Conservation (phyloP, 2,329 filamentous ascomycete genomes). For the Diplocarpon rosae region DNA sequence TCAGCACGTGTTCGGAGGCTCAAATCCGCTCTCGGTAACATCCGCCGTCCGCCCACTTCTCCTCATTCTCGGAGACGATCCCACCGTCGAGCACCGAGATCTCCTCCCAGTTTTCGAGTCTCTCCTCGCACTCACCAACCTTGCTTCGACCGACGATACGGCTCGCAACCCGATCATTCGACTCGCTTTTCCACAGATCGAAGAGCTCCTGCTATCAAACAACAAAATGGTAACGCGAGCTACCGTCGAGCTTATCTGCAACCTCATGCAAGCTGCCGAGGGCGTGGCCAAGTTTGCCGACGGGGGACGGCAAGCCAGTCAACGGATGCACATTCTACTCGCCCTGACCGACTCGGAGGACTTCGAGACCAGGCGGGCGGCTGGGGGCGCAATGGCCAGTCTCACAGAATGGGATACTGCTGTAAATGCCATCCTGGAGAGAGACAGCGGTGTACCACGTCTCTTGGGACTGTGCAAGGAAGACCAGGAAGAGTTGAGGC, state of each 20-base stretch:
- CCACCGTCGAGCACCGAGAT: slow-evolving; percentile 54
- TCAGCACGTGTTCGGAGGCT: slow-evolving; percentile 68
- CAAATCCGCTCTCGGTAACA: slow-evolving; percentile 59
- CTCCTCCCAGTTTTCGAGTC: slow-evolving; percentile 84
- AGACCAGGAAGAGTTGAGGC: slow-evolving; percentile 54
- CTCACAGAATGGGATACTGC: slow-evolving; percentile 69
- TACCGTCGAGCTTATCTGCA: slow-evolving; percentile 81
- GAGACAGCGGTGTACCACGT: slow-evolving; percentile 63
- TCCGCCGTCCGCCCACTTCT: slow-evolving; percentile 76
- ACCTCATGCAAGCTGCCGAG: slow-evolving; percentile 62
- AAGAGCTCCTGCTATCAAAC: slow-evolving; percentile 70
- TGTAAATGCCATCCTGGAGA: slow-evolving; percentile 57
- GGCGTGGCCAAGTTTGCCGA: slow-evolving; percentile 61
- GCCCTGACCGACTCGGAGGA: slow-evolving; percentile 85
- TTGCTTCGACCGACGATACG: slow-evolving; percentile 65
- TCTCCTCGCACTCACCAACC: slow-evolving; percentile 84
- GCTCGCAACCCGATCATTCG: slow-evolving; percentile 60
- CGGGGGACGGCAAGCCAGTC: slow-evolving; percentile 52
- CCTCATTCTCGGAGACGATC: slow-evolving; percentile 58
- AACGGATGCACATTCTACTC: slow-evolving; percentile 71
- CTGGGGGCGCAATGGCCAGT: slow-evolving; percentile 79
- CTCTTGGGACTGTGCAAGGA: slow-evolving; percentile 73
- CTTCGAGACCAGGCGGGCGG: slow-evolving; percentile 64
- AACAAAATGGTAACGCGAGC: slow-evolving; percentile 72
- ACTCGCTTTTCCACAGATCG: slow-evolving; percentile 61